These are phyloP conservation scores for Kazachstania sp. DNA, from an alignment of 1,139 yeast genomes.

Conservation along the genomic window DNA sequence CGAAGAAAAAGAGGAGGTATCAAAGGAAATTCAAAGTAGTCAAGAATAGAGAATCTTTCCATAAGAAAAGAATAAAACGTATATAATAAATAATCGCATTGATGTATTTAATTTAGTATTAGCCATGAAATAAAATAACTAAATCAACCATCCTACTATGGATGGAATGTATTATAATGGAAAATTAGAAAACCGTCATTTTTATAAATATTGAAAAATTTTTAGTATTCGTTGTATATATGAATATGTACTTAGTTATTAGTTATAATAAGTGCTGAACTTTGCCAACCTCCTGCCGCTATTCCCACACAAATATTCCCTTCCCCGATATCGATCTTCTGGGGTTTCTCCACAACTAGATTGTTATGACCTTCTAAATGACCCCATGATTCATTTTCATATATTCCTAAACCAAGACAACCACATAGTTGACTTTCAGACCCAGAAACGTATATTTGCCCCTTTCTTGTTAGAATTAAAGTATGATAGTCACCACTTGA, in stretches of 20 bases:
- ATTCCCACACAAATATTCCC: constrained; percentile 40
- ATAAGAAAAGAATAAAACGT: neutral
- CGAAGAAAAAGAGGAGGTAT: neutral
- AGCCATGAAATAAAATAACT: too few relatives aligned
- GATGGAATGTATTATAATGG: neutral
- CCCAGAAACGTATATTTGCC: constrained; percentile 66
- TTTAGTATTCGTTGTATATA: neutral
- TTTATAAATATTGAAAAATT: too few relatives aligned
- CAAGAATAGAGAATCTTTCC: neutral
- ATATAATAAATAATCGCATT: neutral
- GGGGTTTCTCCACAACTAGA: constrained; percentile 39
- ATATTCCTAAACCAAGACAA: constrained; percentile 56
- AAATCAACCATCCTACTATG: neutral
- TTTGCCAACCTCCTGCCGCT: constrained; percentile 79
- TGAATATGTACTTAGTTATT: neutral
- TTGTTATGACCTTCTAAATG: constrained; percentile 32
- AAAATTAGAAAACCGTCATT: too few relatives aligned
- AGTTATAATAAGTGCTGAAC: constrained; percentile 45
- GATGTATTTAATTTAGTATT: too few relatives aligned
- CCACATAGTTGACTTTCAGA: constrained; percentile 56
- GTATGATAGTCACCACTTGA: constrained; percentile 71
- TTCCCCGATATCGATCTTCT: constrained; percentile 32
- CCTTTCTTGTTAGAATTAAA: constrained; percentile 52
- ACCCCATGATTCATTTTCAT: constrained; percentile 24
- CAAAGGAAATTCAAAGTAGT: neutral